phyloP scores from a whole-genome alignment of 2,329 filamentous ascomycete species.

The Cytospora paraplurivora region DNA sequence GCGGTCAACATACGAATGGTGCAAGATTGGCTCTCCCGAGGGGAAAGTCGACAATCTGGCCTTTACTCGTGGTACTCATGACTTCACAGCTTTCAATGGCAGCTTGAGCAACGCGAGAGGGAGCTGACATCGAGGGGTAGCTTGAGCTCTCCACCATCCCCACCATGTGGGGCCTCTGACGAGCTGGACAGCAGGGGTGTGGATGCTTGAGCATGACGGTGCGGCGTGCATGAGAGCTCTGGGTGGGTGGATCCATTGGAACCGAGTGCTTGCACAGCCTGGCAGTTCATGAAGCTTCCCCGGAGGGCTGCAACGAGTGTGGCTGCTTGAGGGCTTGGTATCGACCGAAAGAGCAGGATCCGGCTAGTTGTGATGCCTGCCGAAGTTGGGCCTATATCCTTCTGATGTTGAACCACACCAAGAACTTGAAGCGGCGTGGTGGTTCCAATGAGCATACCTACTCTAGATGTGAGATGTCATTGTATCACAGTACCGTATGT shows the following conservation, averaged over 20 bases:
- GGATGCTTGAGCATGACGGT: conserved; percentile 15
- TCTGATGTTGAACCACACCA: not conserved
- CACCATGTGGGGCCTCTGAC: conserved; percentile 23
- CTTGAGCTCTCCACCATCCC: conserved; percentile 17
- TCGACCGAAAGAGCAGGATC: not conserved
- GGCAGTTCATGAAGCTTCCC: not conserved
- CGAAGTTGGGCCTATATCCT: not conserved
- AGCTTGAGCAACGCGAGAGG: conserved; percentile 13
- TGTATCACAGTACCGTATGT: not conserved
- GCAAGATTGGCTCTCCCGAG: not conserved
- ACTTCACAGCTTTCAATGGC: conserved; percentile 2
- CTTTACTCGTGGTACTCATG: not conserved
- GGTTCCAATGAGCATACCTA: not conserved
- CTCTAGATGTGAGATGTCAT: not conserved
- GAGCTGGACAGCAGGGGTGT: conserved; percentile 10
- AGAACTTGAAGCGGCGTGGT: not conserved
- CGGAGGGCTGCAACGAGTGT: not conserved
- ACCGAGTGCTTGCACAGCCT: conserved; percentile 9
- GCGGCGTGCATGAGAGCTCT: conserved; percentile 12
- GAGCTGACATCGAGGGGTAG: conserved; percentile 23
- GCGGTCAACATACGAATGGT: not conserved
- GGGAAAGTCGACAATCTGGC: not conserved
- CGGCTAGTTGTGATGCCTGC: not conserved
- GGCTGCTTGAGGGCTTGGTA: not conserved
- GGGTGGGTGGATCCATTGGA: conserved; percentile 13